Evolutionary conservation across 1,139 yeast genomes (phyloP).

Genomic region (Candida sp.): DNA sequence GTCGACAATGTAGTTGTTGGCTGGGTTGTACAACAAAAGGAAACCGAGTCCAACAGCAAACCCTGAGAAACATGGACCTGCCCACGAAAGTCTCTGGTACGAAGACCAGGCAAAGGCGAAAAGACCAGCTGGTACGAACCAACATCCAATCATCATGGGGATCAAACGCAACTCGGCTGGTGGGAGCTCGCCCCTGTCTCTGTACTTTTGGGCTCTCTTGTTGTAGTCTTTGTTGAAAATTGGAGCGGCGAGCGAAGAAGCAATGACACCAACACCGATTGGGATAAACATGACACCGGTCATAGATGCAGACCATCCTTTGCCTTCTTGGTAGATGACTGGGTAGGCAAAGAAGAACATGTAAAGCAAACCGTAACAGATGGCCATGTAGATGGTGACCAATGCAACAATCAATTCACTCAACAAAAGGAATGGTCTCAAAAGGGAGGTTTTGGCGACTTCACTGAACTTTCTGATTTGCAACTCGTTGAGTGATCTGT

Average conservation of each 20-base stretch:
- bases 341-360: constrained; percentile 74
- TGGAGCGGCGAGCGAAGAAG: constrained; percentile 57
- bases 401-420: constrained; percentile 58
- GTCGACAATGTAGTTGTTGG: constrained; percentile 70
- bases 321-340: constrained; percentile 64
- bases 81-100: constrained; percentile 57
- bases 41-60: constrained; percentile 65
- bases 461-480: constrained; percentile 40
- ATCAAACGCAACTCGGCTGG: constrained; percentile 64
- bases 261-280: constrained; percentile 66
- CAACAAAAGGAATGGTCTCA: constrained; percentile 52
- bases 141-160: constrained; percentile 67
- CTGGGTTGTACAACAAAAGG: constrained; percentile 62
- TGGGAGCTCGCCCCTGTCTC: constrained; percentile 55
- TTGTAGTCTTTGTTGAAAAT: constrained; percentile 61
- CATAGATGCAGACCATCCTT: constrained; percentile 60
- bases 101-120: constrained; percentile 69
- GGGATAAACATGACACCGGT: constrained; percentile 76
- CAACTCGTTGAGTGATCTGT: constrained; percentile 52
- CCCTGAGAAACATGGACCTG: constrained; percentile 68
- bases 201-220: constrained; percentile 49
- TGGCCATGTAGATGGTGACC: constrained; percentile 61
- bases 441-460: constrained; percentile 46
- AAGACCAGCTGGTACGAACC: constrained; percentile 61
- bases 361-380: constrained; percentile 56